phyloP scores from a whole-genome alignment of 2,329 filamentous ascomycete species.

The Tolypocladium amazonense region DNA sequence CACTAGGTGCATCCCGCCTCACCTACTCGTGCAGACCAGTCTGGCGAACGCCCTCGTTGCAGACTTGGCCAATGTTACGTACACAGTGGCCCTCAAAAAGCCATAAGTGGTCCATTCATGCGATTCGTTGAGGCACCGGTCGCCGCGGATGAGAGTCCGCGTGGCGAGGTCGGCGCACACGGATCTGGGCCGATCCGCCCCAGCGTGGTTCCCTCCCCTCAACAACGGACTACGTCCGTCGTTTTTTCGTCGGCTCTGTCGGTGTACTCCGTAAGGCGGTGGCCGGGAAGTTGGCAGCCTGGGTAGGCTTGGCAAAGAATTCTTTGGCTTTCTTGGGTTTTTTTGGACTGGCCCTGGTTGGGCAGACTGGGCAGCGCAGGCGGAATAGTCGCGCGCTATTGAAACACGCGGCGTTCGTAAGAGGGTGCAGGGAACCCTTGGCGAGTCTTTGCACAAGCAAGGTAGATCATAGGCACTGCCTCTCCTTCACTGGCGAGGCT shows the following conservation, averaged over 20 bases:
- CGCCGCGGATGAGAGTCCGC: neutral
- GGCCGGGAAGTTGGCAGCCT: neutral
- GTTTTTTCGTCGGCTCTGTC: neutral
- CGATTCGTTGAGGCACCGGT: neutral
- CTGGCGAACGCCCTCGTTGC: neutral
- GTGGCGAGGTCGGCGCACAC: neutral
- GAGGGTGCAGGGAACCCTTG: neutral
- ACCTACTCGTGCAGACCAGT: neutral
- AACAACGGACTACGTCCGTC: neutral
- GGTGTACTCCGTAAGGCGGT: neutral
- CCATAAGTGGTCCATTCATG: neutral
- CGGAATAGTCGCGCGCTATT: neutral
- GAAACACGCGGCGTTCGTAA: neutral
- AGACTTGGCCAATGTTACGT: neutral
- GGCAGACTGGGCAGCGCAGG: neutral
- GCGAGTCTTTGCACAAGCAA: neutral
- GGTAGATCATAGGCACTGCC: neutral
- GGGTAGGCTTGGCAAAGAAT: too few species aligned
- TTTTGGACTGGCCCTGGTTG: neutral
- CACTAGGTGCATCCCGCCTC: slow-evolving; percentile 7
- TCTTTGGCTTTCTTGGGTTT: neutral
- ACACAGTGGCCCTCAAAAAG: neutral
- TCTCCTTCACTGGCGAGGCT: neutral
- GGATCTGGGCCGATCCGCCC: neutral
- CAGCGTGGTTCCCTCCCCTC: neutral